Evolutionary conservation across 129 eudicot species (phyloP).

Genomic region (Silybum marianum): DNA sequence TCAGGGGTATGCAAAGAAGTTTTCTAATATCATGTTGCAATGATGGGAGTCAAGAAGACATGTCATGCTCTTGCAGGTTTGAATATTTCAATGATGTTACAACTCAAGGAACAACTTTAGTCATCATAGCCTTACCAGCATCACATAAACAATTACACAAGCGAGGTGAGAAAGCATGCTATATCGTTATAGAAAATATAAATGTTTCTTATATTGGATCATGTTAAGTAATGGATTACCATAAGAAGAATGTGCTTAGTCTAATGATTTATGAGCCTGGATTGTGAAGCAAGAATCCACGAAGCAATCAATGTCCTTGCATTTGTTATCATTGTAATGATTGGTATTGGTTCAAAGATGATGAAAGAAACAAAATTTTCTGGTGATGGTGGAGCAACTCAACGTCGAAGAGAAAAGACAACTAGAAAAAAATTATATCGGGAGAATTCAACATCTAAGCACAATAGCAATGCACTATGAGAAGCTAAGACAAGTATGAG

Average conservation of each 20-base stretch:
- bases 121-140: too few species aligned
- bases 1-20: neutral
- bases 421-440: neutral
- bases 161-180: neutral
- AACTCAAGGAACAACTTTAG: too few species aligned
- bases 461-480: neutral
- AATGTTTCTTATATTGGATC: neutral
- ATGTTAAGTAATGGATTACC: neutral
- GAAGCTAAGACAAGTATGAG: neutral
- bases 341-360: too few species aligned
- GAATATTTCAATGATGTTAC: neutral
- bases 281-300: neutral
- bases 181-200: neutral
- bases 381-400: neutral
- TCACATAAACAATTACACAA: too few species aligned
- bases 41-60: neutral
- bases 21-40: neutral
- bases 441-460: neutral
- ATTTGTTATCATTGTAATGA: neutral
- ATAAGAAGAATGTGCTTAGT: neutral
- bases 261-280: neutral
- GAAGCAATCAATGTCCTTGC: neutral
- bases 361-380: neutral
- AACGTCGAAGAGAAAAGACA: neutral
- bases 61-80: neutral